Conservation (phyloP, 768 basidiomycete genomes). For the Sistotremastrum suecicum region DNA sequence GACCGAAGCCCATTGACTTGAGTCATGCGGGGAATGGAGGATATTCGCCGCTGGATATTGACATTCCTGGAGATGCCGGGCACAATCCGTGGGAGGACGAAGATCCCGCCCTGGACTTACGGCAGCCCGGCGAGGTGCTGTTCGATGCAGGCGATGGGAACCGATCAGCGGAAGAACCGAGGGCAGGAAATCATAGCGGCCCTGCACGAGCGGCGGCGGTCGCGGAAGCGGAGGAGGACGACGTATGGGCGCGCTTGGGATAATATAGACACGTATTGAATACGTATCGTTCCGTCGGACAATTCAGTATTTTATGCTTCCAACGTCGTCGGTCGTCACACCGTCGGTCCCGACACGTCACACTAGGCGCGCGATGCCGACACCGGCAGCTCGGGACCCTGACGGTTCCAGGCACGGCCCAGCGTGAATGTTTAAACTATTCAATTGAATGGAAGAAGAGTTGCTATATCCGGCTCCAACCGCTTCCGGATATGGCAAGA, state of each 20-base stretch:
- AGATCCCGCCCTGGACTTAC: conserved; percentile 36
- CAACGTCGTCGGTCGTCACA: conserved; percentile 14
- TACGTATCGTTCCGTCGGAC: too few species aligned
- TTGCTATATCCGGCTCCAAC: too few species aligned
- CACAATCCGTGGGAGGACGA: conserved; percentile 21
- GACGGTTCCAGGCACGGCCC: too few species aligned
- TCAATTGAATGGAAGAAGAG: too few species aligned
- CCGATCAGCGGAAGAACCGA: conserved; percentile 1
- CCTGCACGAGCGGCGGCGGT: conserved; percentile 43
- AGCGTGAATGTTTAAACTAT: too few species aligned
- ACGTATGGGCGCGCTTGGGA: conserved; percentile 52
- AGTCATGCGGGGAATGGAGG: conserved; percentile 54
- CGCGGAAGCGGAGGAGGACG: conserved; percentile 47
- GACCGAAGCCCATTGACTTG: conserved; percentile 78
- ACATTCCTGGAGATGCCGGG: conserved; percentile 52
- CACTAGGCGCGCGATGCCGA: too few species aligned
- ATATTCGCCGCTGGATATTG: conserved; percentile 49
- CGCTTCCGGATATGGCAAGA: too few species aligned
- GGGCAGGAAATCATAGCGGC: conserved; percentile 16
- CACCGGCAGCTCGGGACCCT: too few species aligned
- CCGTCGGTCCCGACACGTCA: conserved; percentile 14
- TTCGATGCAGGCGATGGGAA: conserved; percentile 41
- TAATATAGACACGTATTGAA: conserved; percentile 4
- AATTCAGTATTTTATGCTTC: too few species aligned
- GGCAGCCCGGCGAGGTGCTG: conserved; percentile 45